These are phyloP conservation scores for Penicillium alfredii DNA, from an alignment of 495 filamentous ascomycete genomes.

Conservation along the genomic window DNA sequence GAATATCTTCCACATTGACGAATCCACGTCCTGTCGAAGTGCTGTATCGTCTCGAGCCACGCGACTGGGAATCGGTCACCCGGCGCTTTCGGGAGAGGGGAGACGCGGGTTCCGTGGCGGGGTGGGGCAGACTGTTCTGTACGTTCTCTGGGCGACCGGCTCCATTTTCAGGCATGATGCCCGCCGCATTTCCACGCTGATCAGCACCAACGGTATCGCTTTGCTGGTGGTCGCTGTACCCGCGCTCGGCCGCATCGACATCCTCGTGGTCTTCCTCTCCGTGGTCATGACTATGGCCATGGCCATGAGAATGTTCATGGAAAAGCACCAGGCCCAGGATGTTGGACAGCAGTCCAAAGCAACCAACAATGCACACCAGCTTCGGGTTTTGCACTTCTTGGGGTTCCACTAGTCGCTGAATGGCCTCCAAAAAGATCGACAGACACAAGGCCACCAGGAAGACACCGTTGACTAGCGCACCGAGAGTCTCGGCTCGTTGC, in stretches of 20 bases:
- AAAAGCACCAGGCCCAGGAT: conserved; percentile 83
- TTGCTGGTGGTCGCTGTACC: conserved; percentile 38
- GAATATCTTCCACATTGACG: conserved; percentile 62
- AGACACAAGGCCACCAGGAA: conserved; percentile 94
- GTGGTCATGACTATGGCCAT: conserved; percentile 52
- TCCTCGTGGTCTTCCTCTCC: conserved; percentile 36
- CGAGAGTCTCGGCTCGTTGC: conserved; percentile 96
- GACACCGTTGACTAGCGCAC: conserved; percentile 91
- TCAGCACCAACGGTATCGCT: conserved; percentile 30
- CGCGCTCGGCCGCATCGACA: conserved; percentile 40
- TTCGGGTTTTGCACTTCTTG: conserved; percentile 76
- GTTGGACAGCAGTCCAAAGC: conserved; percentile 79
- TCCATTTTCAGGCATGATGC: conserved; percentile 36
- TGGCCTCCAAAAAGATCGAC: conserved; percentile 90
- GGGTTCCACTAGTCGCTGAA: conserved; percentile 83
- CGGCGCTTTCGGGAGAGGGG: conserved; percentile 28
- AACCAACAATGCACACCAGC: conserved; percentile 83
- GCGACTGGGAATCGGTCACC: conserved; percentile 32
- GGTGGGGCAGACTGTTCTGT: conserved; percentile 37
- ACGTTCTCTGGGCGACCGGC: conserved; percentile 11
- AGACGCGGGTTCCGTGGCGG: conserved; percentile 25
- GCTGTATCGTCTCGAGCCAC: conserved; percentile 49
- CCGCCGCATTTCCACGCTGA: conserved; percentile 42
- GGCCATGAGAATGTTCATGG: conserved; percentile 89
- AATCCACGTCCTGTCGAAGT: conserved; percentile 46